Base-by-base conservation (phyloP, 345 rosid genomes). In the Firmiana major region DNA sequence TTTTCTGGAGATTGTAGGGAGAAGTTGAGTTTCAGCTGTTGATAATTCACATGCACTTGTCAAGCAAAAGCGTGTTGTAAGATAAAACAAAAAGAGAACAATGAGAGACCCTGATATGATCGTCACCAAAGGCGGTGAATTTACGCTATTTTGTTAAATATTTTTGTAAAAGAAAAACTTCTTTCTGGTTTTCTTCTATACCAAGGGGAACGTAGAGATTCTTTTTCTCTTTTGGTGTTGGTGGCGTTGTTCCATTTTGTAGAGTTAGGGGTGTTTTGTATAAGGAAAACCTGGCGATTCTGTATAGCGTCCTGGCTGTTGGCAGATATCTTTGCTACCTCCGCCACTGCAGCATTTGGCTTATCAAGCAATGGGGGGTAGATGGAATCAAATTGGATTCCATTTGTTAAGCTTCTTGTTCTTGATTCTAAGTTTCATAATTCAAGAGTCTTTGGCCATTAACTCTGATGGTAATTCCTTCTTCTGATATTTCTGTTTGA, bases 371-470 rank as follows among this genome's bases (percentile, higher is more conserved):
- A 91, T 93, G 98, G 91, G 89, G 83, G 89, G 79, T 84, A 86
- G 90, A 90, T 89, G 97, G 97, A 89, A 85, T 78, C 87, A 89
- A 31, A 75, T 77, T 76, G 88, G 89, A 76, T 87, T 87, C 88
- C 90, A 85, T 53, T 83, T 89, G 73, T 85, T 87, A 48, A 83
- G 81, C 83, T 82, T 86, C 76, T 77, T 87, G 80, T 80, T 88
- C 81, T 84, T 89, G 74, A 81, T 87, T 77, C 60, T 86, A 54
- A 66, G 75, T 68, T 81, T 89, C 76, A 77, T 79, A 60, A 77
- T 88, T 86, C 81, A 80, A 46, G 81, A 84, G 31, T 91, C 88
- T 48, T 79, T 81, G 71, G 83, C 92, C 21, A 86, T 91, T 68
- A 78, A 81, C 79, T 83, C 85, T 3, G 97, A 90, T 75, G 97